Conservation (phyloP, 176 grass and related monocot species). For the Paspalum notatum region DNA sequence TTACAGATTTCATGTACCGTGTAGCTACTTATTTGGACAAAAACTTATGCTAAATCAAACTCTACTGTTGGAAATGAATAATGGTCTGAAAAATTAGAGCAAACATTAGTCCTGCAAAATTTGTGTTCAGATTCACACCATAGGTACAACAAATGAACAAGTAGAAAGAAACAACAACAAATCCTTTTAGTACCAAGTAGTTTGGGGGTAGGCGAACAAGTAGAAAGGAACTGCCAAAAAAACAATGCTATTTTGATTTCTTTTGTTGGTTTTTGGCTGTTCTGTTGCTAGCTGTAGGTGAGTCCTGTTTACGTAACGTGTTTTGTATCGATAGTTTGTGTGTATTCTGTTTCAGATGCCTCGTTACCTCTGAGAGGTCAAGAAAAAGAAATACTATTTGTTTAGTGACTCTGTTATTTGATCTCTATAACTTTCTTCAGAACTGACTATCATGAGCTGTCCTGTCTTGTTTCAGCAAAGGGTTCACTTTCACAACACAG, state of each 20-base stretch:
- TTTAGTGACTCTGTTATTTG: neutral
- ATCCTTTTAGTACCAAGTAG: too few relatives aligned
- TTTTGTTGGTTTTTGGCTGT: neutral
- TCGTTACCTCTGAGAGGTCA: neutral
- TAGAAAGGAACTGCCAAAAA: neutral
- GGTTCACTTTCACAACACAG: conserved; percentile 87
- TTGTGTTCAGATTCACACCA: neutral
- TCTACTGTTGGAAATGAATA: neutral
- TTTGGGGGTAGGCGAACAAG: neutral
- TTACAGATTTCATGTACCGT: neutral
- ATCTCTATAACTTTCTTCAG: conserved; percentile 7
- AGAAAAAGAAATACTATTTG: neutral
- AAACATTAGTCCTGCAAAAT: neutral
- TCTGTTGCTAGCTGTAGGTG: neutral
- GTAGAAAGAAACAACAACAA: neutral
- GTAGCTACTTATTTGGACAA: neutral
- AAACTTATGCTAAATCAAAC: neutral
- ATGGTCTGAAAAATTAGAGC: neutral
- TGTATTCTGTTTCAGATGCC: neutral
- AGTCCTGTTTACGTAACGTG: neutral
- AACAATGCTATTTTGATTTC: neutral
- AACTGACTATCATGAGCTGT: conserved; percentile 5
- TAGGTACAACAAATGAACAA: neutral
- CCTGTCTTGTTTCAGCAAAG: conserved; percentile 63
- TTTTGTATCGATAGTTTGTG: neutral